phyloP scores from a whole-genome alignment of 2,329 filamentous ascomycete genomes.

The Chalaropsis ovoidea region DNA sequence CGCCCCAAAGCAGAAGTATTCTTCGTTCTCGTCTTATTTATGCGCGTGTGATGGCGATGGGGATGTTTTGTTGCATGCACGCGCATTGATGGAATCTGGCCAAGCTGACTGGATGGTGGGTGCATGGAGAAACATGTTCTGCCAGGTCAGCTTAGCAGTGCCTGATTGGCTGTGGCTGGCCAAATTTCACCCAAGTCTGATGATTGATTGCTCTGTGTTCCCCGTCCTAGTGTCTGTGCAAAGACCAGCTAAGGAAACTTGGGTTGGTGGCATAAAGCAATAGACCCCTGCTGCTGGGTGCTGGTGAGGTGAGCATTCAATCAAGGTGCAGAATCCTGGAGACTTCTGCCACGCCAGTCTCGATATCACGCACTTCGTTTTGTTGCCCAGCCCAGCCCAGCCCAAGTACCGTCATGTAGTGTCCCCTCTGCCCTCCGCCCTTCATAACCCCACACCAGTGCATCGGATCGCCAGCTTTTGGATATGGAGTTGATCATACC shows the following conservation, averaged over 20 bases:
- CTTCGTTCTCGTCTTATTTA: neutral
- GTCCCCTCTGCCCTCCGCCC: neutral
- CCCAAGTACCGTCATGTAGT: neutral
- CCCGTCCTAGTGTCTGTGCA: neutral
- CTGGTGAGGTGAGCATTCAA: neutral
- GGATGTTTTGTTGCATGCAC: neutral
- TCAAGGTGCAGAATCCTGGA: neutral
- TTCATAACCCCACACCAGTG: constrained; percentile 4
- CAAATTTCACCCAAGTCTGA: neutral
- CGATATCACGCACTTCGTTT: neutral
- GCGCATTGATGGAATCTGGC: neutral
- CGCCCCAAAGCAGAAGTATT: too few species aligned
- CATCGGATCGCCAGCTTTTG: constrained; percentile 6
- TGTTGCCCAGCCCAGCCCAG: neutral
- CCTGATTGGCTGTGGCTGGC: neutral
- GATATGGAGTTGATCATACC: constrained; percentile 4
- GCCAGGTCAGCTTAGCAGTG: neutral
- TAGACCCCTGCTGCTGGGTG: neutral
- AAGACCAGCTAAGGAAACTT: too few species aligned
- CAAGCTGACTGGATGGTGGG: neutral
- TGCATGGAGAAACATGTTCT: neutral
- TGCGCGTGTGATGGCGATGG: too few species aligned
- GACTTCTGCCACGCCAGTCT: too few species aligned
- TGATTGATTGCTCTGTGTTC: neutral
- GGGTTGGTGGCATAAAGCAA: neutral